Evolutionary conservation across 2,329 filamentous ascomycete species (phyloP).

Genomic region (Phoma herbarum): DNA sequence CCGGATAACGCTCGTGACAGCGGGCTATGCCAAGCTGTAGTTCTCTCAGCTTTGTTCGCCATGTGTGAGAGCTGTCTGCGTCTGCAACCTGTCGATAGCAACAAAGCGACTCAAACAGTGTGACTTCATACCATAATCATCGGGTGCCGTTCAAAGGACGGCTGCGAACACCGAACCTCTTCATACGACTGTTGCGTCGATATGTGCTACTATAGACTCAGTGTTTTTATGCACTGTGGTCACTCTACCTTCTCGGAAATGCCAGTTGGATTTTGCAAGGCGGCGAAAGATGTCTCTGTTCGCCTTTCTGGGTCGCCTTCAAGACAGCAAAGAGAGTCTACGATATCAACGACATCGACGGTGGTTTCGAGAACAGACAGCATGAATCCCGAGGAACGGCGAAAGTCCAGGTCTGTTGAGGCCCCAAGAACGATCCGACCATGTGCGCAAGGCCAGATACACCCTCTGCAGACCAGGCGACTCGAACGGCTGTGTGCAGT

Average conservation of each 20-base stretch:
- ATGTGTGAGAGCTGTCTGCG: neutral
- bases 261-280: conserved; percentile 49
- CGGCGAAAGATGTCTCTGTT: conserved; percentile 13
- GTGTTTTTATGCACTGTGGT: conserved; percentile 55
- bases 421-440: neutral
- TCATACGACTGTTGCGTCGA: neutral
- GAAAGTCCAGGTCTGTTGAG: neutral
- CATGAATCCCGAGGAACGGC: neutral
- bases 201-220: conserved; percentile 57
- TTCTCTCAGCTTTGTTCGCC: conserved; percentile 1
- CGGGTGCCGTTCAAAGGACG: neutral
- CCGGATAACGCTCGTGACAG: conserved; percentile 7
- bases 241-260: conserved; percentile 49
- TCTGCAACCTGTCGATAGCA: neutral
- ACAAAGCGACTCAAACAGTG: conserved; percentile 2
- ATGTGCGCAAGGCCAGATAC: conserved; percentile 19
- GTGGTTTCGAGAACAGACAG: conserved; percentile 8
- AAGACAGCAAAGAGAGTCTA: conserved; percentile 6
- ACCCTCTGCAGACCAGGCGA: conserved; percentile 23
- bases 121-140: neutral
- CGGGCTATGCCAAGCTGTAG: neutral
- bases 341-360: neutral
- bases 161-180: neutral
- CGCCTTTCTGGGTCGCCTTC: conserved; percentile 26
- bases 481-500: conserved; percentile 21